phyloP scores from a whole-genome alignment of 192 early-diverging fungal species.

The Coemansia brasiliensis region DNA sequence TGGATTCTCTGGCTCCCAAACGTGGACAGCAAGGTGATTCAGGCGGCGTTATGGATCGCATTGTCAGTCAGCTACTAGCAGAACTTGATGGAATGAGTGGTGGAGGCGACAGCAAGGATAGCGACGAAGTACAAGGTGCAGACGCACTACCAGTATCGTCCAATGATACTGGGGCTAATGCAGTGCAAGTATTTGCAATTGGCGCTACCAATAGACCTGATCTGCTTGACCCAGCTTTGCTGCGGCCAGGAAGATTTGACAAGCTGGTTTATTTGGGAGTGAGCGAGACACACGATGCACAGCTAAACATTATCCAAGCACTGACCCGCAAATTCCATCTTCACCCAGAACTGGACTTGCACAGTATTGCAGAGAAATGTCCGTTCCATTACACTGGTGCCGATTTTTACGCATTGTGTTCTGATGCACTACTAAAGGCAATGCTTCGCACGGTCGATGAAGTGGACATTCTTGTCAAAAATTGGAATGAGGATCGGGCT shows the following conservation, averaged over 20 bases:
- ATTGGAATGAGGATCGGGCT: slow-evolving; percentile 29
- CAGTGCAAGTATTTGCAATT: slow-evolving; percentile 90
- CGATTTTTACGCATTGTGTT: slow-evolving; percentile 97
- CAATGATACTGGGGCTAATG: slow-evolving; percentile 22
- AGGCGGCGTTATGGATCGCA: slow-evolving; percentile 99
- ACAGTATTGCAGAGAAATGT: slow-evolving; percentile 74
- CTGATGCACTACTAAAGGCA: slow-evolving; percentile 96
- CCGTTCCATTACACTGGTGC: slow-evolving; percentile 96
- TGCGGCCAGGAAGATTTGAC: slow-evolving; percentile 96
- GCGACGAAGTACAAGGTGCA: slow-evolving; percentile 39
- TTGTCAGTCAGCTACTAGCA: slow-evolving; percentile 93
- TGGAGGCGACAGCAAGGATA: slow-evolving; percentile 41
- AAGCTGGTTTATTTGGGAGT: slow-evolving; percentile 96
- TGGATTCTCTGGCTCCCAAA: slow-evolving; percentile 98
- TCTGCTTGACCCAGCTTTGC: slow-evolving; percentile 87
- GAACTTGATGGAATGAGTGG: slow-evolving; percentile 91
- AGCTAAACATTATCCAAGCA: slow-evolving; percentile 87
- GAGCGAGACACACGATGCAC: slow-evolving; percentile 81
- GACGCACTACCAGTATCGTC: slow-evolving; percentile 18
- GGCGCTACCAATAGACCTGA: slow-evolving; percentile 99
- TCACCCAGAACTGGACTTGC: slow-evolving; percentile 73
- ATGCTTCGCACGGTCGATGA: slow-evolving; percentile 83
- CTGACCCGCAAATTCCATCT: slow-evolving; percentile 96
- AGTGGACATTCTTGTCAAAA: slow-evolving; percentile 60
- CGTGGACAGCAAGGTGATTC: slow-evolving; percentile 97